These are phyloP conservation scores for Sclerotinia nivalis DNA, from an alignment of 2,329 filamentous ascomycete species.

Conservation along the genomic window DNA sequence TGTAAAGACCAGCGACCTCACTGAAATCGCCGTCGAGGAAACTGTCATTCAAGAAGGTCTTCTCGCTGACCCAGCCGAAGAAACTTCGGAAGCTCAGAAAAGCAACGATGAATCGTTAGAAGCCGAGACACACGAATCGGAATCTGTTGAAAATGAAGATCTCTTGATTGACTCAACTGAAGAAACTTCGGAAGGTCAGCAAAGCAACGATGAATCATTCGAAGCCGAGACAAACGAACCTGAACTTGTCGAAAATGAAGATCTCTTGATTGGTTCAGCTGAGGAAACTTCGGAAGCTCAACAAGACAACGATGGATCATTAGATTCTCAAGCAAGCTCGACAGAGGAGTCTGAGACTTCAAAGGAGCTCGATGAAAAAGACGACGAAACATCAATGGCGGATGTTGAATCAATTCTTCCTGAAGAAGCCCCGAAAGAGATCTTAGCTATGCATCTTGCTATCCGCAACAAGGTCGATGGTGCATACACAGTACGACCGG, in stretches of 20 bases:
- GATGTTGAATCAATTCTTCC: background rate
- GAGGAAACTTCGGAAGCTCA: background rate
- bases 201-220: constrained; percentile 23
- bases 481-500: constrained; percentile 60
- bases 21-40: constrained; percentile 13
- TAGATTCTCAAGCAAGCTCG: constrained; percentile 13
- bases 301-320: constrained; percentile 13
- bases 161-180: constrained; percentile 30
- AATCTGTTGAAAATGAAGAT: constrained; percentile 31
- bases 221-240: constrained; percentile 29
- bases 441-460: constrained; percentile 51
- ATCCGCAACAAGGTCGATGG: constrained; percentile 73
- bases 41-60: constrained; percentile 11
- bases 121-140: constrained; percentile 28
- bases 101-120: constrained; percentile 22
- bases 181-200: background rate
- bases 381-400: background rate
- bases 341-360: background rate
- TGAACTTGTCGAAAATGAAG: constrained; percentile 31
- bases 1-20: background rate
- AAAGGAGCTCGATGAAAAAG: constrained; percentile 1
- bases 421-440: constrained; percentile 18
- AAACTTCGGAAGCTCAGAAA: constrained; percentile 1
- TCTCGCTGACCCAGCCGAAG: background rate
- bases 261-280: constrained; percentile 30